These are phyloP conservation scores for Ogataea ramenticola DNA, from an alignment of 805 yeast genomes.

Conservation along the genomic window DNA sequence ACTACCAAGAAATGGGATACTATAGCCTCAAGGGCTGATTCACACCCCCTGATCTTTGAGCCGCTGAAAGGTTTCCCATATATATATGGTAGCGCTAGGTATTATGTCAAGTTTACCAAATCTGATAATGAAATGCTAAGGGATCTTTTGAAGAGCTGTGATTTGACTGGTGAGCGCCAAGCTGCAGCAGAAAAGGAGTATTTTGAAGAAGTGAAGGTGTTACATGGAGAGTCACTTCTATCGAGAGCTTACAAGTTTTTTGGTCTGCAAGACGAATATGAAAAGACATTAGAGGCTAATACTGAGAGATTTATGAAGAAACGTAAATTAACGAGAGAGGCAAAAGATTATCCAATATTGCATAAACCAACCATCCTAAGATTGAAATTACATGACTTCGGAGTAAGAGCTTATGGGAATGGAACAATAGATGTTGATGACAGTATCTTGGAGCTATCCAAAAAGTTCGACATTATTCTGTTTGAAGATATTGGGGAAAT, in stretches of 20 bases:
- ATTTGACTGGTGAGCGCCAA: slow-evolving; percentile 17
- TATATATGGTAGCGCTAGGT: slow-evolving; percentile 7
- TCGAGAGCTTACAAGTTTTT: not conserved
- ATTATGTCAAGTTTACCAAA: slow-evolving; percentile 6
- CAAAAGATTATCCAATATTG: slow-evolving; percentile 14
- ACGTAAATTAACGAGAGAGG: slow-evolving; percentile 4
- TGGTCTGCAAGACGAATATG: not conserved
- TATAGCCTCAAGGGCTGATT: slow-evolving; percentile 14
- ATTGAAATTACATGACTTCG: slow-evolving; percentile 7
- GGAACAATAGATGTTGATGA: slow-evolving; percentile 12
- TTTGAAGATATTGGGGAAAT: slow-evolving; percentile 8
- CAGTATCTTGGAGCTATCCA: slow-evolving; percentile 7
- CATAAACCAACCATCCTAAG: slow-evolving; percentile 14
- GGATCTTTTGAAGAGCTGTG: slow-evolving; percentile 14
- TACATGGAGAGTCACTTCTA: not conserved
- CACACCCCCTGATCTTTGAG: slow-evolving; percentile 21
- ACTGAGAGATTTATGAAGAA: slow-evolving; percentile 11
- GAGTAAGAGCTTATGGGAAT: slow-evolving; percentile 7
- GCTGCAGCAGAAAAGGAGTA: slow-evolving; percentile 7
- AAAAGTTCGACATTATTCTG: slow-evolving; percentile 15
- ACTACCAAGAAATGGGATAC: slow-evolving; percentile 13
- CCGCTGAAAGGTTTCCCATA: slow-evolving; percentile 6
- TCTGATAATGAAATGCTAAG: slow-evolving; percentile 16
- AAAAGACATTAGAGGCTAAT: slow-evolving; percentile 5
- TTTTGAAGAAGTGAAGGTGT: slow-evolving; percentile 4